Percentiles rank a stretch among this genome's conserved stretches.
Evolutionary conservation across 441 rosid genomes (phyloP).

Genomic region (Erodium texanum): DNA sequence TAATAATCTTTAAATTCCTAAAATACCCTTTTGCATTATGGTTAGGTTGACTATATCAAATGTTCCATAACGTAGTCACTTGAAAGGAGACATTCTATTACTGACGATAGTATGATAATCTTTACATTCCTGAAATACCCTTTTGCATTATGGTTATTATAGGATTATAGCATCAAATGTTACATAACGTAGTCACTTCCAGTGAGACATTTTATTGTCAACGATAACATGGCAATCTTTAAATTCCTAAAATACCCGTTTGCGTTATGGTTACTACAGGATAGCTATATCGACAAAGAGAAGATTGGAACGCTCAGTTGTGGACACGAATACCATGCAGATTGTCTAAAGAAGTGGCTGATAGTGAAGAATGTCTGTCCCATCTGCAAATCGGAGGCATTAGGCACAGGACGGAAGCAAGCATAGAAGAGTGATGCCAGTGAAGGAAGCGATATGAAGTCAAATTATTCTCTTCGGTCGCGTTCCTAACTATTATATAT

Average conservation of each 20-base stretch:
- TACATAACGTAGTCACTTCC: not conserved
- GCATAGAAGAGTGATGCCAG: not conserved
- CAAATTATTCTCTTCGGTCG: not conserved
- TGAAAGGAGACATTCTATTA: too few relatives aligned
- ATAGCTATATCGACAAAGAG: constrained; percentile 42
- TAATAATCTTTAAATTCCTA: not conserved
- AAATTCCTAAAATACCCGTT: not conserved
- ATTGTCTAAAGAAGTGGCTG: constrained; percentile 84
- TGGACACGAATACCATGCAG: constrained; percentile 70
- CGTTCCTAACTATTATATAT: not conserved
- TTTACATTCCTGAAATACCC: not conserved
- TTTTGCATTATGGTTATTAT: not conserved
- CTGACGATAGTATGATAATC: too few relatives aligned
- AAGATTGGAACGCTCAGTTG: constrained; percentile 56
- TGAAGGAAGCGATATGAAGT: not conserved
- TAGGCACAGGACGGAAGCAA: constrained; percentile 20
- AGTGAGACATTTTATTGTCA: too few relatives aligned
- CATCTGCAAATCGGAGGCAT: constrained; percentile 75
- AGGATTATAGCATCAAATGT: too few relatives aligned
- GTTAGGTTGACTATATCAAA: constrained; percentile 2
- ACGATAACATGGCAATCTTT: not conserved
- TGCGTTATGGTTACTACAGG: constrained; percentile 33
- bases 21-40: not conserved
- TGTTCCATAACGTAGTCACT: too few relatives aligned
- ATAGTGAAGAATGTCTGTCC: constrained; percentile 79